Evolutionary conservation across 225 moss, liverwort and hornwort species (phyloP).

Genomic region (Rhytidiadelphus loreus): DNA sequence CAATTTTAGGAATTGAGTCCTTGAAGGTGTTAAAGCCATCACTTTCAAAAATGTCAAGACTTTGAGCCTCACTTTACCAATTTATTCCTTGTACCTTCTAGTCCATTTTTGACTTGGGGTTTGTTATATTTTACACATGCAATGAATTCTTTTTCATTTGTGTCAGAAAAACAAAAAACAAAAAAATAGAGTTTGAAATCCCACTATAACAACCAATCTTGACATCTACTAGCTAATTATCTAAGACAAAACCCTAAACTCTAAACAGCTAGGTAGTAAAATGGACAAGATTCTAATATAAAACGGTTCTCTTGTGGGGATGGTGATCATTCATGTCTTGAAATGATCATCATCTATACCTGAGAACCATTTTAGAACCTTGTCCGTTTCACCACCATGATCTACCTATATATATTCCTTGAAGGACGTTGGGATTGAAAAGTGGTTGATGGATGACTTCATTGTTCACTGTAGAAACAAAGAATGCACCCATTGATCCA

Average conservation of each 20-base stretch:
- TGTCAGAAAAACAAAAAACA: too few species aligned
- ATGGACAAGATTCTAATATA: rapidly evolving
- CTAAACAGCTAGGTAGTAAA: too few species aligned
- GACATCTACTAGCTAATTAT: not conserved
- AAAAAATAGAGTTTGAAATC: too few species aligned
- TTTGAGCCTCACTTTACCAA: not conserved
- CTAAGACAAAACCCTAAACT: rapidly evolving
- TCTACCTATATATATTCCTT: too few species aligned
- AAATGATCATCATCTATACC: not conserved
- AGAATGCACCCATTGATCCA: too few species aligned
- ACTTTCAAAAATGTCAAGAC: rapidly evolving
- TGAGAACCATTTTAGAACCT: too few species aligned
- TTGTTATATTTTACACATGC: not conserved
- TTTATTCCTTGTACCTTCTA: rapidly evolving
- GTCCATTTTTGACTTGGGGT: rapidly evolving
- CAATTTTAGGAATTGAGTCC: not conserved
- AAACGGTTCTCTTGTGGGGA: rapidly evolving
- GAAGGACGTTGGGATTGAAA: too few species aligned
- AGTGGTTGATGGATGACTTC: too few species aligned
- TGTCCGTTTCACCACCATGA: not conserved
- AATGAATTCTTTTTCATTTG: not conserved
- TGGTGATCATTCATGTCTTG: not conserved
- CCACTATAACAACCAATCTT: rapidly evolving
- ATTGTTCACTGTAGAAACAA: too few species aligned
- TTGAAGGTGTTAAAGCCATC: not conserved